These are phyloP conservation scores for Gracilaria gracilis DNA, from an alignment of 23 red algal genomes.

Conservation along the genomic window DNA sequence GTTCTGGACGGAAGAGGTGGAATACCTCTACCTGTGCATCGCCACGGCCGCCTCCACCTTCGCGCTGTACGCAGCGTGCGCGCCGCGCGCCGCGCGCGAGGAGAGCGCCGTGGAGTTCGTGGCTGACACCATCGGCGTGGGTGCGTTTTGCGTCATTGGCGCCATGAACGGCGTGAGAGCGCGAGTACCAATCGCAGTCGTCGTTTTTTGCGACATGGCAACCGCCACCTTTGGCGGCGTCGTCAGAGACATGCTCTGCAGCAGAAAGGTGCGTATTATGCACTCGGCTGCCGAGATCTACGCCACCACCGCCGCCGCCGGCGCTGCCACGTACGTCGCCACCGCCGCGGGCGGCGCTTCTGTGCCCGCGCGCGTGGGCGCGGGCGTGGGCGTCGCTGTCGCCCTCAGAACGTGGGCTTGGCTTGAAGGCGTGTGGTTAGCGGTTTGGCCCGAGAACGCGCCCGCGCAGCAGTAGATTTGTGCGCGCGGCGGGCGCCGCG, in stretches of 20 bases:
- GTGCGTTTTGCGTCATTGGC: slow-evolving; percentile 74
- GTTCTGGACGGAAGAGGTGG: slow-evolving; percentile 53
- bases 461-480: background rate
- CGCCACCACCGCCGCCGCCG: slow-evolving; percentile 61
- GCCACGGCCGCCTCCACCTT: slow-evolving; percentile 37
- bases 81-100: background rate
- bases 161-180: slow-evolving; percentile 51
- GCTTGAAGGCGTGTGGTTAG: slow-evolving; percentile 47
- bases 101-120: slow-evolving; percentile 29
- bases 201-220: slow-evolving; percentile 51
- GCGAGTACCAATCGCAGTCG: slow-evolving; percentile 10
- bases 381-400: slow-evolving; percentile 36
- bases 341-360: slow-evolving; percentile 12
- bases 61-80: slow-evolving; percentile 3
- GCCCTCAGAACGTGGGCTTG: slow-evolving; percentile 41
- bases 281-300: slow-evolving; percentile 76
- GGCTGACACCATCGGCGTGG: slow-evolving; percentile 62
- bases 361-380: background rate
- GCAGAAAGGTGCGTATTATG: slow-evolving; percentile 63
- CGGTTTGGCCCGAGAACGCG: slow-evolving; percentile 33
- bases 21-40: slow-evolving; percentile 48
- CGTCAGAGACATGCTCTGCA: slow-evolving; percentile 52
- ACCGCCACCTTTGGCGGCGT: slow-evolving; percentile 83
- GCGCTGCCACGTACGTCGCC: slow-evolving; percentile 35
- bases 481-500: no score